Evolutionary conservation across 179 eudicot species (phyloP), one percentile per base, ranked within the genome.

Genomic region (Silene coronaria): DNA sequence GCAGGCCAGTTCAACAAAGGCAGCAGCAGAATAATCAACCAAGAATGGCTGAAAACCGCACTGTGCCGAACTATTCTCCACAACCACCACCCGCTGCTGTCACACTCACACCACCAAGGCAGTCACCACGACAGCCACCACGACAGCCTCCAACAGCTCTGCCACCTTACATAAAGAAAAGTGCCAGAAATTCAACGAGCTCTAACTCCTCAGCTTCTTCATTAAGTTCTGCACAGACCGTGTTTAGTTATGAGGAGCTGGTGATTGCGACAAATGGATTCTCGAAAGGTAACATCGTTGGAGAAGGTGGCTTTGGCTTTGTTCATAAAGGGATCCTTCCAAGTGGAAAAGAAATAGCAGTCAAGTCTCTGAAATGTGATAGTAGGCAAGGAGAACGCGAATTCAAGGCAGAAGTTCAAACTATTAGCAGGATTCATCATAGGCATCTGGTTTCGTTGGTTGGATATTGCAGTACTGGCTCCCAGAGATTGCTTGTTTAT

Each of bases 231-330:
- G 79, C 94, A 53, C 86, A 89, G 76, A 90, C 83, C 79, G 82
- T 87, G 17, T 94, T 94, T 55, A 84, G 85, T n/a, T 88, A 86
- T 55, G 91, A 94, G 22, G 98, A 94, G 51, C 85, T 94, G 75
- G 86, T 90, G 3, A 85, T 85, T 85, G 96, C 95, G 22, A 90
- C 98, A 1, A 82, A 92, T 80, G 91, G 89, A 17, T 94, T 94
- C 85, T 87, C 94, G 3, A 72, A 87, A 61, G 90, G 89, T 8
- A 89, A 90, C 77, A 71, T 92, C 45, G 88, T 94, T 19, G 97
- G 98, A 73, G 89, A 94, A 84, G 97, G 96, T 75, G 98, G 98
- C 19, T 94, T 94, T 77, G 98, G 97, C 32, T 87, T 84, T 76
- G 98, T 94, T 34, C 91, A 92, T 75, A 89, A 80, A 72, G 98